A percentile compares a stretch with the other conserved stretches of the same genome.
Conservation (phyloP, 805 yeast species). For the Wickerhamomyces bisporus region DNA sequence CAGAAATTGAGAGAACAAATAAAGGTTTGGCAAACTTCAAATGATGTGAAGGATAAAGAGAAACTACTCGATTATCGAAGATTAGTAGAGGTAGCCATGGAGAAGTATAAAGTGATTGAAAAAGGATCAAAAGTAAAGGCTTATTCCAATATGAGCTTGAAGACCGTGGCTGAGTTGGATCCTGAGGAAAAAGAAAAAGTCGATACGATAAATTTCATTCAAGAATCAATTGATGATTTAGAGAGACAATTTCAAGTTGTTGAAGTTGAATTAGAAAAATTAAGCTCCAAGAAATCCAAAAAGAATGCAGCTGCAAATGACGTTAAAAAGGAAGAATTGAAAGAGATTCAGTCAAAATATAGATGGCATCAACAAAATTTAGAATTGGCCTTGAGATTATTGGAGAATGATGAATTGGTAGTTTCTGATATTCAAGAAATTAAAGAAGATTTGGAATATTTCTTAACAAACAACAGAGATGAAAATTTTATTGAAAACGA, state of each 20-base stretch:
- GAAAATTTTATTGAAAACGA: constrained; percentile 92
- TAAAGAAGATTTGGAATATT: constrained; percentile 85
- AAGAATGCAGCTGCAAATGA: constrained; percentile 46
- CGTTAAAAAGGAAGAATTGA: constrained; percentile 55
- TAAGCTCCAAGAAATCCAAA: constrained; percentile 52
- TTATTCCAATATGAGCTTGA: constrained; percentile 85
- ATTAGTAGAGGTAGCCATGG: constrained; percentile 79
- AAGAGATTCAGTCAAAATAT: constrained; percentile 62
- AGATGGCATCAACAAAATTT: constrained; percentile 73
- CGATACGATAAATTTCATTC: constrained; percentile 66
- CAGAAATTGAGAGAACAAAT: constrained; percentile 93
- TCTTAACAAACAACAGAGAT: constrained; percentile 87
- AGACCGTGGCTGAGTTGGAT: constrained; percentile 54
- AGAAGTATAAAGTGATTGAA: constrained; percentile 89
- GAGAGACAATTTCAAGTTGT: constrained; percentile 71
- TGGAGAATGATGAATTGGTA: constrained; percentile 77
- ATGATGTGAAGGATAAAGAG: constrained; percentile 85
- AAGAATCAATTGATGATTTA: constrained; percentile 70
- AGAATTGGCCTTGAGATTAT: constrained; percentile 68
- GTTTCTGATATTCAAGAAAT: constrained; percentile 71
- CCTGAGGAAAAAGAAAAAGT: constrained; percentile 76
- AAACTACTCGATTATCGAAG: constrained; percentile 70
- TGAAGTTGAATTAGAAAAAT: constrained; percentile 64
- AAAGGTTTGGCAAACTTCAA: constrained; percentile 88
- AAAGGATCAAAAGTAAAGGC: constrained; percentile 90